Evolutionary conservation across 805 yeast species (phyloP), one percentile per base, ranked within the genome.

Genomic region (Scheffersomyces ergatensis): DNA sequence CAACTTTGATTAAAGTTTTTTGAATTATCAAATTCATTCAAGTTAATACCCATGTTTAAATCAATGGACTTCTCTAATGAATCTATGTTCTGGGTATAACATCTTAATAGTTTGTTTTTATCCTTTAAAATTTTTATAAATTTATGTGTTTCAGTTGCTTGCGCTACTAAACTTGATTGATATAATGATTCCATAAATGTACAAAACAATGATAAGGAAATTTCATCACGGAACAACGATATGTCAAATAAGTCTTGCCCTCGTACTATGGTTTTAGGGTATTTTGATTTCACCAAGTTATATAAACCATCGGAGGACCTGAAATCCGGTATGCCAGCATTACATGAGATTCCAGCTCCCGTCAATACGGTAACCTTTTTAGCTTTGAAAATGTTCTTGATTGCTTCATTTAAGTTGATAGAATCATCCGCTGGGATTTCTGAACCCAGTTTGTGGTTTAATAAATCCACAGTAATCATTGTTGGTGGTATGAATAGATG

Each of bases 271-370:
- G 76, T 68, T 32, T 72, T 73, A 1, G 90, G 85, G 50, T 78
- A 76, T 47, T 77, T 77, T 15, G 65, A 59, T 55, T 84, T 87
- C 24, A 84, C 86, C 63, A 81, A 58, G 44, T 84, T 81, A 64
- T 92, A 90, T 8, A 90, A 72, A 2, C 98, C 98, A 49, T 84
- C 78, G 8, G 82, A 69, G 3, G 95, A 85, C 41, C 98, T 74
- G 59, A 90, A 90, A 58, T 92, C 98, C 3, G 99, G 99, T 35
- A 92, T 93, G 0, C 99, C 98, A 1, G 98, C 97, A 57, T 86
- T 88, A 58, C 97, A 89, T 13, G 97, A 88, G 43, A 92, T 89
- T 0, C 99, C 99, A 2, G 99, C 99, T 6, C 99, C 98, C 0
- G 97, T 89, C 40, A 90, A 68, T 3, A 86, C 73, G 16, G 85